These are phyloP conservation scores for Phaseolus lunatus DNA, from an alignment of 306 rosid genomes.

Conservation along the genomic window DNA sequence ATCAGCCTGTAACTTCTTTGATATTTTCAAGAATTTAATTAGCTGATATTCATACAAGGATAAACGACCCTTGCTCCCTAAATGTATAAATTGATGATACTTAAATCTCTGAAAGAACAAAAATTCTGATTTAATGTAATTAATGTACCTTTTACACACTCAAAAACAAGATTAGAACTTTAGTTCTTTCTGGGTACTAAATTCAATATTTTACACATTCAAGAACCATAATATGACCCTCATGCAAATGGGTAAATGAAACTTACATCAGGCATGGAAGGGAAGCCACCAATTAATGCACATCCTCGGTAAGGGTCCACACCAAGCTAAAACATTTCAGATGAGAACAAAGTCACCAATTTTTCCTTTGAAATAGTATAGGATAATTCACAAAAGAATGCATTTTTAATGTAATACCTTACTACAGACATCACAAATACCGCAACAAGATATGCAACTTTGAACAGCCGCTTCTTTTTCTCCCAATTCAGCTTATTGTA, in stretches of 20 bases:
- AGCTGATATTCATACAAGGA: neutral
- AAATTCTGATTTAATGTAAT: no score
- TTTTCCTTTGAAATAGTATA: slow-evolving; percentile 30
- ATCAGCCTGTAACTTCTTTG: slow-evolving; percentile 24
- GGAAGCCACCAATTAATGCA: slow-evolving; percentile 45
- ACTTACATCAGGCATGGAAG: slow-evolving; percentile 51
- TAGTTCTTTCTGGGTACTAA: no score
- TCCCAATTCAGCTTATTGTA: slow-evolving; percentile 76
- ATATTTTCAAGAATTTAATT: slow-evolving; percentile 19
- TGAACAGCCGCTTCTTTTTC: slow-evolving; percentile 67
- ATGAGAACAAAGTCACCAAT: slow-evolving; percentile 39
- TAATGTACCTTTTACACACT: no score
- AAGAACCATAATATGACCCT: neutral
- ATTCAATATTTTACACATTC: no score
- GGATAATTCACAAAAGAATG: slow-evolving; percentile 9
- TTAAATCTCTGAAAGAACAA: no score
- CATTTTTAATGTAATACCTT: slow-evolving; percentile 58
- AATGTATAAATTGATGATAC: no score
- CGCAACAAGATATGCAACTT: slow-evolving; percentile 60
- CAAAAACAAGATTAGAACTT: no score
- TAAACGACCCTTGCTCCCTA: no score
- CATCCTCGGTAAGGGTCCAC: slow-evolving; percentile 57
- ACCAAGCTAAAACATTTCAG: slow-evolving; percentile 65
- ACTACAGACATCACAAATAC: slow-evolving; percentile 62
- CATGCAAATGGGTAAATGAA: slow-evolving; percentile 31